Conservation (phyloP, 441 rosid species). For the Gossypium lobatum region DNA sequence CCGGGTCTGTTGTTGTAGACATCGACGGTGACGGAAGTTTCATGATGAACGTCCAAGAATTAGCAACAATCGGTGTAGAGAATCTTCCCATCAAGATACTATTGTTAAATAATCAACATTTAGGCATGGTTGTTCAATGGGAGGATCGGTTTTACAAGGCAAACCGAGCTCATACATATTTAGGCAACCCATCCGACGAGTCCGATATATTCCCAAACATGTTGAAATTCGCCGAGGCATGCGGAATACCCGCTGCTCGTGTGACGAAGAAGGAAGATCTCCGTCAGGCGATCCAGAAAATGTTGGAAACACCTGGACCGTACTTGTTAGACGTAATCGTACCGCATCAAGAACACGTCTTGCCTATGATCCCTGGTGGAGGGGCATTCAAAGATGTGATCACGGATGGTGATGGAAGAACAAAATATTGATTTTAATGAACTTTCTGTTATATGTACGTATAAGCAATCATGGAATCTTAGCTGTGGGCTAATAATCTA, state of each 20-base stretch:
- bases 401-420: not conserved
- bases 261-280: not conserved
- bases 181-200: not conserved
- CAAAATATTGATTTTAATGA: not conserved
- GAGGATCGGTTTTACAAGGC: not conserved
- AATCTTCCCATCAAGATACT: not conserved
- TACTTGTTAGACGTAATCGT: not conserved
- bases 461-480: not conserved
- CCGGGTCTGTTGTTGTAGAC: not conserved
- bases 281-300: not conserved
- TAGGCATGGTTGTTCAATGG: not conserved
- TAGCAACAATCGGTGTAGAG: not conserved
- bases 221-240: not conserved
- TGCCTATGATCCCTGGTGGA: not conserved
- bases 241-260: not conserved
- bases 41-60: not conserved
- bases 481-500: not conserved
- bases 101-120: not conserved
- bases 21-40: not conserved
- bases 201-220: not conserved
- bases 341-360: not conserved
- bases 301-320: not conserved
- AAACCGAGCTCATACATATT: not conserved
- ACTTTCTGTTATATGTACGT: not conserved
- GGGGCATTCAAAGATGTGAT: not conserved